Percentiles rank a stretch among this genome's conserved stretches.
phyloP scores from a whole-genome alignment of 805 yeast genomes.

The Wickerhamiella kurtzmanii region DNA sequence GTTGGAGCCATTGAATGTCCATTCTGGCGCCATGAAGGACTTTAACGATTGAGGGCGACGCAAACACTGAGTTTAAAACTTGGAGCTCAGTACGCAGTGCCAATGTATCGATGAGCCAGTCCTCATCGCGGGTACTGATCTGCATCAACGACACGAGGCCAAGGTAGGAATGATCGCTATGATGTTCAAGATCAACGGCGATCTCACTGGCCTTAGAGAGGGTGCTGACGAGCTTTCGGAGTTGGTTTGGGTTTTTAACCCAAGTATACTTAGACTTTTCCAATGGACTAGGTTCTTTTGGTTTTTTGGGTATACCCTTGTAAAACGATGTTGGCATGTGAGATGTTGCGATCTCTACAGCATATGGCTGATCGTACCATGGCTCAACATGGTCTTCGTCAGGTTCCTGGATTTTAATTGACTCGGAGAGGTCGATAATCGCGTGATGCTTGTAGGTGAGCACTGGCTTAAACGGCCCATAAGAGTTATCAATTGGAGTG shows the following conservation, averaged over 20 bases:
- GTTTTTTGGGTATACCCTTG: conserved; percentile 31
- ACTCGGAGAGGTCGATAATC: conserved; percentile 40
- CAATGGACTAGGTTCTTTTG: conserved; percentile 20
- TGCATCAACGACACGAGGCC: conserved; percentile 93
- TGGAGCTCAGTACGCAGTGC: conserved; percentile 60
- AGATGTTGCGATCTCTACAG: conserved; percentile 52
- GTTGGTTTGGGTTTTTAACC: conserved; percentile 47
- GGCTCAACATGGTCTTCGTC: conserved; percentile 31
- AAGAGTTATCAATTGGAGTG: conserved; percentile 51
- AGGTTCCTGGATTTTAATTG: conserved; percentile 28
- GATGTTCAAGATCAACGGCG: conserved; percentile 94
- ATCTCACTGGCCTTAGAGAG: conserved; percentile 44
- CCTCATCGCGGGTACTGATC: conserved; percentile 65
- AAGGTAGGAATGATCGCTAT: conserved; percentile 76
- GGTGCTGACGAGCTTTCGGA: conserved; percentile 42
- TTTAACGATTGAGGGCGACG: conserved; percentile 69
- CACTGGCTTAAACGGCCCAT: conserved; percentile 66
- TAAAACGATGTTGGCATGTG: conserved; percentile 53
- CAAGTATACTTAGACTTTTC: conserved; percentile 31
- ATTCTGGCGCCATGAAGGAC: conserved; percentile 93
- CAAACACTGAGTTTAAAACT: conserved; percentile 55
- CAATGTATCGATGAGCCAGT: conserved; percentile 78
- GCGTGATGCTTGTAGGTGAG: conserved; percentile 63
- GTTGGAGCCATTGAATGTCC: conserved; percentile 95
- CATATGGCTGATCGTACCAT: conserved; percentile 72